These are phyloP conservation scores for Blastobotrys malaysiensis DNA, from an alignment of 1,139 yeast species.

Conservation along the genomic window DNA sequence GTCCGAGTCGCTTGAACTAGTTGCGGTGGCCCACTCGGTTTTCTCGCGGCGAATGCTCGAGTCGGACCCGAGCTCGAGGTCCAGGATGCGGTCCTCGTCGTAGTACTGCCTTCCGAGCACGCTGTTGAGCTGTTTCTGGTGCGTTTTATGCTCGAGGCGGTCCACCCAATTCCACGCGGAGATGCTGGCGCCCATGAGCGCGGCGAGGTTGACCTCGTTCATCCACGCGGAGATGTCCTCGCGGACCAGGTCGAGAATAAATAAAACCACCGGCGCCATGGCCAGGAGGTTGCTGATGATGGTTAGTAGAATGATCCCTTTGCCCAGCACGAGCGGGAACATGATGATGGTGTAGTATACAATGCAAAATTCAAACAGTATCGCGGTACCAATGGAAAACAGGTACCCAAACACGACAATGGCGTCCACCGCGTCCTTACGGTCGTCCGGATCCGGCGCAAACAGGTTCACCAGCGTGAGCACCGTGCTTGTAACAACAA, in stretches of 20 bases:
- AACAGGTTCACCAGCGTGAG: slow-evolving; percentile 65
- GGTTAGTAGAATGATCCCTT: slow-evolving; percentile 5
- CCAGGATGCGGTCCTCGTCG: slow-evolving; percentile 8
- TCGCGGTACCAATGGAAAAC: slow-evolving; percentile 65
- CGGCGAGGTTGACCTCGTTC: slow-evolving; percentile 66
- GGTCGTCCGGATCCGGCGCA: slow-evolving; percentile 38
- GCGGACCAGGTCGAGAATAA: slow-evolving; percentile 71
- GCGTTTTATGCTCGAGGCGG: slow-evolving; percentile 29
- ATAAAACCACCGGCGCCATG: slow-evolving; percentile 64
- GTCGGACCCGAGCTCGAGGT: background rate
- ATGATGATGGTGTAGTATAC: slow-evolving; percentile 44
- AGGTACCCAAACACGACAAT: slow-evolving; percentile 65
- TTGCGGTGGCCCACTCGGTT: background rate
- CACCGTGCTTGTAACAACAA: slow-evolving; percentile 53
- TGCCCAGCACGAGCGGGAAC: slow-evolving; percentile 5
- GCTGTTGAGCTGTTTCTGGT: slow-evolving; percentile 1
- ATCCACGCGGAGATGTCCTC: slow-evolving; percentile 67
- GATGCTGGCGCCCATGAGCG: slow-evolving; percentile 38
- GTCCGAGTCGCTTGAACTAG: background rate
- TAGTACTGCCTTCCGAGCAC: slow-evolving; percentile 10
- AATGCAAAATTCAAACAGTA: slow-evolving; percentile 63
- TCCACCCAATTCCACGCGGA: slow-evolving; percentile 90
- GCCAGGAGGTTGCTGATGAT: slow-evolving; percentile 48
- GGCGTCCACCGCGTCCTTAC: slow-evolving; percentile 23
- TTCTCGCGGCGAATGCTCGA: background rate